Base-by-base conservation (phyloP, 768 basidiomycete genomes). In the Tylopilus plumbeoviolaceoides region DNA sequence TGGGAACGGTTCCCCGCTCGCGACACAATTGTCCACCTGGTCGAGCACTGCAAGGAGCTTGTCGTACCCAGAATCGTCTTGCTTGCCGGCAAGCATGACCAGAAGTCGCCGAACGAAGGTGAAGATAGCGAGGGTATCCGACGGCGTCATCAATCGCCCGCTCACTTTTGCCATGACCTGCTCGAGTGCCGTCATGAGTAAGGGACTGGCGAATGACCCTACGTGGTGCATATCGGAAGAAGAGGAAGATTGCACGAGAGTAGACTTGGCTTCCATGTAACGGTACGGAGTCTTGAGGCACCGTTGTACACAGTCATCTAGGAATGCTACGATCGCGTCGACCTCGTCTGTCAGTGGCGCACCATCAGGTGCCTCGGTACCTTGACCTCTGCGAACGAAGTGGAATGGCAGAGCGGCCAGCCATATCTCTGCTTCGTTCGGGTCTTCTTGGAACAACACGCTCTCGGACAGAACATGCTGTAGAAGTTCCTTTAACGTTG, bases 271-370 rank as follows among this genome's bases (percentile, higher is more conserved):
- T 60, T 97, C 94, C 48, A 95, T 76, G 63, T 95, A 98, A 27
- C 82, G 79, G 65, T 93, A 89, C 0, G 92, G 90, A 2, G 86
- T 87, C 68, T 88, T 91, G 57, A 86, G 64, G 59, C 87, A 93
- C 17, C 90, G 78, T 52, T 87, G 85, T 3, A 89, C 76, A 62
- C 92, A 95, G 47, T 94, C 91, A 57, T 98, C 95, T 11, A 97
- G 60, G 71, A 97, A 93, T 0, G 69, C 53, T 17, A 87, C 71
- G 25, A 85, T 79, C 40, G 75, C 73, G 7, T 77, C 75, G 11
- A 73, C 72, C 69, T 87, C 88, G 42, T 80, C 81, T 2, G 72
- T 74, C 20, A 87, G 71, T 6, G 73, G 64, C 0, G 77, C 69
- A 4, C 76, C 79, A 52, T 87, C 82, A 1, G 80, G 81, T 2